Evolutionary conservation across 2,329 filamentous ascomycete genomes (phyloP), one percentile per base, ranked within the genome.

Genomic region (Tolypocladium ophioglossoides): DNA sequence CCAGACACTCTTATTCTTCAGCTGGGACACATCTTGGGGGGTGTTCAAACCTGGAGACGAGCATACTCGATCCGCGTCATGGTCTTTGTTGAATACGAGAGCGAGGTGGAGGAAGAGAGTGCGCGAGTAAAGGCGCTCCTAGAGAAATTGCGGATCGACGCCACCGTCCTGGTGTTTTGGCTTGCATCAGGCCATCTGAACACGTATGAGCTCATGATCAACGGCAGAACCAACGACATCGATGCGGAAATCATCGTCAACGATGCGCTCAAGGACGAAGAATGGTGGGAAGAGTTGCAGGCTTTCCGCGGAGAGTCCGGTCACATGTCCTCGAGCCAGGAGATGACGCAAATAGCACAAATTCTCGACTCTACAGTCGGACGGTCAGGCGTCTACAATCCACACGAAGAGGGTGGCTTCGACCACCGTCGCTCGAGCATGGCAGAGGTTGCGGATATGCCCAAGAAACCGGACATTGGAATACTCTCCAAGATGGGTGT

Each of bases 11-110:
- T 95, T n/a, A 94, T 95, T 56, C 74, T 95, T 4, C 89, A 95
- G 62, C 77, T 95, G 11, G 90, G 91, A 0, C 92, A 89, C 61
- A 95, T 95, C 55, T 70, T 95, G 1, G 82, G 86, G 58, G 94
- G 87, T 1, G 89, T 94, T 0, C 85, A 86, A 3, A 83, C 85
- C 0, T 95, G 89, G 89, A 88, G 86, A 62, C 82, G 80, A 52
- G 79, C 78, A 0, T 94, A 88, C 66, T 78, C 75, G 41, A 70
- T 95, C 9, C 84, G 90, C 40, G 87, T 95, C 4, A 82, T 87
- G 53, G 89, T 95, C 0, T 95, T 95, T 66, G 90, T 95, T 22
- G 90, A 95, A 64, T 95, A 95, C 61, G 89, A 94, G 65, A 83
- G 77, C 30, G 90, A 95, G 60, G 85, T 95, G 0, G 82, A 86